Conservation (phyloP, 805 yeast species). For the Saccharomycopsis amapae region DNA sequence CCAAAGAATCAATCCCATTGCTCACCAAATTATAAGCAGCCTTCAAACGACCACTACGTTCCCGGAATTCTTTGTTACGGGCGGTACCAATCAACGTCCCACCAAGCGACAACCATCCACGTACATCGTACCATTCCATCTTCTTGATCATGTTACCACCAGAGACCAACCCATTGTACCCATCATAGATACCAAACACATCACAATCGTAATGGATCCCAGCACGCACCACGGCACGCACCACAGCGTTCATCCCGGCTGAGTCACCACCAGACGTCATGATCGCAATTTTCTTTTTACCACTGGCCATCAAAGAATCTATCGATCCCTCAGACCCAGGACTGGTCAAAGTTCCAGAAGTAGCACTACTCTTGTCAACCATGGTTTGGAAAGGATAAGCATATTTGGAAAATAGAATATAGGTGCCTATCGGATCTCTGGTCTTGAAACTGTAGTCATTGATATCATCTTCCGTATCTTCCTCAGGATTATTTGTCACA, state of each 20-base stretch:
- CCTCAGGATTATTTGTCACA: too few relatives aligned
- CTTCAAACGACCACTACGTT: slow-evolving; percentile 72
- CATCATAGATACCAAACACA: slow-evolving; percentile 87
- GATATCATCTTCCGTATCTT: too few relatives aligned
- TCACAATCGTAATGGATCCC: slow-evolving; percentile 86
- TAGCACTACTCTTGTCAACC: too few relatives aligned
- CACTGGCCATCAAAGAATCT: too few relatives aligned
- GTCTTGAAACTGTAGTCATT: too few relatives aligned
- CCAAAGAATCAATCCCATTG: slow-evolving; percentile 87
- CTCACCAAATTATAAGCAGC: slow-evolving; percentile 81
- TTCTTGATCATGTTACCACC: slow-evolving; percentile 74
- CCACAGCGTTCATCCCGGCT: slow-evolving; percentile 97
- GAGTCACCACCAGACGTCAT: slow-evolving; percentile 99
- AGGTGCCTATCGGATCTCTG: too few relatives aligned
- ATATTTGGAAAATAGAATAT: too few relatives aligned
- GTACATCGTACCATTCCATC: slow-evolving; percentile 89
- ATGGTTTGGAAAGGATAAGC: too few relatives aligned
- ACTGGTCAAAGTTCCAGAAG: too few relatives aligned
- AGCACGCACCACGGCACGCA: slow-evolving; percentile 89
- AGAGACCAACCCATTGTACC: slow-evolving; percentile 84
- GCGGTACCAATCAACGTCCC: slow-evolving; percentile 98
- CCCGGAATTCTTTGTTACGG: slow-evolving; percentile 77
- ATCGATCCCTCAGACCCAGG: too few relatives aligned
- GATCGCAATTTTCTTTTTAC: slow-evolving; percentile 67
- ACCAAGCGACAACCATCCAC: slow-evolving; percentile 88